Evolutionary conservation across 2,329 filamentous ascomycete species (phyloP), one percentile per base, ranked within the genome.

Genomic region (Aaosphaeria arxii): DNA sequence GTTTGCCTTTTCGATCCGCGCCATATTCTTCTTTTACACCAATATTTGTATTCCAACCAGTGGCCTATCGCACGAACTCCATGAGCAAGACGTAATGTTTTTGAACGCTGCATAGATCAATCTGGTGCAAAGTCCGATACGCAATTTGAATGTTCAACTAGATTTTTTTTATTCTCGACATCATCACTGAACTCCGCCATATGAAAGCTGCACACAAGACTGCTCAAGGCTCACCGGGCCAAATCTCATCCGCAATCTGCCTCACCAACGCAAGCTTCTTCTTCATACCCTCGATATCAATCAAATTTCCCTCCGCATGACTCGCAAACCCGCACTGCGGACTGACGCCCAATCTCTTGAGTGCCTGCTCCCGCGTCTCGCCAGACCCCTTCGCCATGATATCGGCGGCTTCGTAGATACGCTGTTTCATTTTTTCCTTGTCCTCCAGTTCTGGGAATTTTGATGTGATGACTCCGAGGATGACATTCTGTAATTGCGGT

Each of bases 221-320:
- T 13, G 33, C 33, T 45, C 32, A 80, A 55, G 71, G 64, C 72
- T 80, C 70, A 32, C 74, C 73, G 4, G 76, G 75, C 87, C 86
- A 90, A 50, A 90, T 79, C 65, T 86, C 83, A 59, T 89, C 80
- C 1, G 87, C 86, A 59, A 90, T 82, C 58, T 83, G 74, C 49
- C 86, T 78, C n/a, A 89, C 85, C 47, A 90, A 69, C 56, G 77
- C 73, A 60, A 90, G 71, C 74, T 90, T 90, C 66, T 77, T 81
- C 71, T 81, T 81, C 83, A 89, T 85, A 46, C 86, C 85, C 35
- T 86, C 79, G 49, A 80, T 72, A 41, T 77, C 79, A 48, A 90
- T 76, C 11, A 83, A 78, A 61, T 90, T 89, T 0, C 86, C 87
- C 57, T 78, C 82, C 57, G 85, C 82, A 64, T 90, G 86, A 35